Evolutionary conservation across 2,329 filamentous ascomycete species (phyloP), one percentile per base, ranked within the genome.

Genomic region (Neonectria sp.): DNA sequence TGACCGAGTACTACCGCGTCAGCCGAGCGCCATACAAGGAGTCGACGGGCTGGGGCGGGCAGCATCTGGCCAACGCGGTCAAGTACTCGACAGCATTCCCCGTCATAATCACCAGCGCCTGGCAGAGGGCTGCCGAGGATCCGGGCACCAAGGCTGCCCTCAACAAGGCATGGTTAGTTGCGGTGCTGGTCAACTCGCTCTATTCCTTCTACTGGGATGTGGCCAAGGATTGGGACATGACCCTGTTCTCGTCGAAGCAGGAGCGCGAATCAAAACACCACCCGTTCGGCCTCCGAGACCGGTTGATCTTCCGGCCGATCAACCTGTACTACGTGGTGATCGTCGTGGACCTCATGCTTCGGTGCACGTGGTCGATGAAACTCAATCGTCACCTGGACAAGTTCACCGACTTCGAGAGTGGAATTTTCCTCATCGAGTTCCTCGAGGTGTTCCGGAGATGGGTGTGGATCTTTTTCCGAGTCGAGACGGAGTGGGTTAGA

Each of bases 161-260:
- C 64, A 87, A 89, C 79, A 84, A 84, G 46, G 83, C 84, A 55
- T 96, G 94, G 91, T 84, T 97, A 33, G 81, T 88, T 40, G 92
- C 92, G 49, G 92, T 94, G 33, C 84, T 94, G 37, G 78, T 96
- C 75, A 98, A 99, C 80, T 97, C 94, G 15, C 85, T 93, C 51
- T 99, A 97, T 82, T 95, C 93, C n/a, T 98, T 98, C 84, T 99
- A 96, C 86, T 99, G 96, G 96, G 96, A 99, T 76, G 91, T 98
- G 33, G 88, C 94, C 62, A 96, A 95, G 83, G 96, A 99, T 85
- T 99, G 96, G 96, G 96, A 98, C 78, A 86, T 99, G 69, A 93
- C 92, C 0, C 86, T 98, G 15, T 93, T 98, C 77, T 89, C 92
- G 3, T 79, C 85, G 2, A 79, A 83, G 15, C 82, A 81, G 43